Base-by-base conservation (phyloP, 768 basidiomycete genomes). In the Lactarius psammicola region DNA sequence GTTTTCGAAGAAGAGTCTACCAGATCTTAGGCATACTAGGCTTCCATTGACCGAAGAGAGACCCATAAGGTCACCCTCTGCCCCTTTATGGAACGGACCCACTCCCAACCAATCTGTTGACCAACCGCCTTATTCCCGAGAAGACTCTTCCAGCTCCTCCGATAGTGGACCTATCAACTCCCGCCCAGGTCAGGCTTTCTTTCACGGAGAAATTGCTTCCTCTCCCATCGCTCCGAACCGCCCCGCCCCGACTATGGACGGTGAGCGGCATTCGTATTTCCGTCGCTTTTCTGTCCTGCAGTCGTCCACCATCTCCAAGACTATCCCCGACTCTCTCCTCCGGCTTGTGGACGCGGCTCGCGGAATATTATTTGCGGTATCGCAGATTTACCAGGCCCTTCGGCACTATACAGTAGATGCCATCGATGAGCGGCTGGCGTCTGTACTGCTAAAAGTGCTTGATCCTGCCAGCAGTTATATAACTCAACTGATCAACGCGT, bases 211-310 rank as follows among this genome's bases (percentile, higher is more conserved):
- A 28, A 71, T 76, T 64, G 60, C 76, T 67, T 33, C 72, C 33
- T 80, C 83, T 9, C 81, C 82, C 34, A 75, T 79, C 3, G 71
- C 75, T 26, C 68, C 73, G 9, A 78, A 78, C 49, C 80, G 78
- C 51, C 75, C 80, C 1, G 78, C 82, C 3, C 84, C 85, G 23
- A 81, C 86, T 4, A 85, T 90, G 76, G 87, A 93, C 49, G 82
- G 85, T 4, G 92, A 95, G 72, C 86, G 92, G 28, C 90, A 94
- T 72, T 91, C 93, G 1, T 98, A 99, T 76, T 99, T 99, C 78
- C 88, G 89, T 42, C 87, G 95, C n/a, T 80, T 96, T 28, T 94
- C 94, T 2, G 86, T 88, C 36, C 78, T 94, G 5, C 89, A 90
- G 1, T 77, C 80, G 1, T 83, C 85, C 36, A 77, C 81, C 9